These are phyloP conservation scores for Penicillium atrosanguineum DNA, from an alignment of 495 filamentous ascomycete genomes.

Conservation along the genomic window DNA sequence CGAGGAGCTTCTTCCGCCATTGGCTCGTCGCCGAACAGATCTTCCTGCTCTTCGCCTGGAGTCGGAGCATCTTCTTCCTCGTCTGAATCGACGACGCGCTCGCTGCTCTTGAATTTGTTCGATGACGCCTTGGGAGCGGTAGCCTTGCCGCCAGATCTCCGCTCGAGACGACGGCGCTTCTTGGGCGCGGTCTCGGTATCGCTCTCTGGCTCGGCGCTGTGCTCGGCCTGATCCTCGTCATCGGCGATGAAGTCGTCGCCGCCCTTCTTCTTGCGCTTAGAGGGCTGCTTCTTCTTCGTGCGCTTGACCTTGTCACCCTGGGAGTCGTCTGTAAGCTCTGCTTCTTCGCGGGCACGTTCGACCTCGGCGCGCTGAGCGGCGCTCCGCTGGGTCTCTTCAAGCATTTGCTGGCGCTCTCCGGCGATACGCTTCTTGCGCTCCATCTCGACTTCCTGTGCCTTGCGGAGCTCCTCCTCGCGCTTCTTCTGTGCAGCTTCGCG, in stretches of 20 bases:
- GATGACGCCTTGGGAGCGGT: neutral
- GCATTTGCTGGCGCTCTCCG: slow-evolving; percentile 76
- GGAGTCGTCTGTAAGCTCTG: slow-evolving; percentile 69
- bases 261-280: slow-evolving; percentile 68
- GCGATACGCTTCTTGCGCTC: slow-evolving; percentile 74
- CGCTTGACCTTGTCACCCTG: slow-evolving; percentile 76
- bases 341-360: slow-evolving; percentile 63
- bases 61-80: slow-evolving; percentile 48
- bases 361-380: slow-evolving; percentile 70
- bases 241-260: slow-evolving; percentile 28
- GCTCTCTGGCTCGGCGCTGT: slow-evolving; percentile 28
- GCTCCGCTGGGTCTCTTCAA: slow-evolving; percentile 69
- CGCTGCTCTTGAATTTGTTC: slow-evolving; percentile 74
- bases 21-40: slow-evolving; percentile 30
- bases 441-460: slow-evolving; percentile 60
- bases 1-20: slow-evolving; percentile 35
- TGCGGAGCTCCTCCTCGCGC: slow-evolving; percentile 68
- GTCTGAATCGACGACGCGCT: slow-evolving; percentile 76
- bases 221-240: slow-evolving; percentile 14
- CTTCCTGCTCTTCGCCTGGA: slow-evolving; percentile 33
- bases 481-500: slow-evolving; percentile 73
- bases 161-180: slow-evolving; percentile 51
- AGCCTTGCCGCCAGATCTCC: slow-evolving; percentile 57
- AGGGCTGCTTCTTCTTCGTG: slow-evolving; percentile 51
- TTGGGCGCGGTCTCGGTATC: slow-evolving; percentile 42